These are phyloP conservation scores for Yamadazyma triangularis DNA, from an alignment of 1,139 yeast genomes.

Conservation along the genomic window DNA sequence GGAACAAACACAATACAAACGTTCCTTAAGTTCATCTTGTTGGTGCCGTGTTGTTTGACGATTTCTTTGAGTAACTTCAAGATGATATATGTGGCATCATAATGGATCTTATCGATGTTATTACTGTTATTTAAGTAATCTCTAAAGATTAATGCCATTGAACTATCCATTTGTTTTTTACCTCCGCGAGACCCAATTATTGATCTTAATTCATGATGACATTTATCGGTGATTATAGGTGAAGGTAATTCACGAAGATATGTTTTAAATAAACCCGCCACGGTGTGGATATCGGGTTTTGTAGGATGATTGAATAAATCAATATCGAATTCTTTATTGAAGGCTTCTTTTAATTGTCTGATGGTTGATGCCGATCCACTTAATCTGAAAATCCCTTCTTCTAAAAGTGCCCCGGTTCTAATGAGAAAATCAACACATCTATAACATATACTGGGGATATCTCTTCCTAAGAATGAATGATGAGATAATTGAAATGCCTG, in stretches of 20 bases:
- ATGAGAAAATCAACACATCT: conserved; percentile 71
- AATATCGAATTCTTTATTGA: conserved; percentile 62
- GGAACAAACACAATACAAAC: conserved; percentile 85
- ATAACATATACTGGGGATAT: conserved; percentile 72
- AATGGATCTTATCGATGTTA: conserved; percentile 40
- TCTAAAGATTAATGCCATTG: conserved; percentile 25
- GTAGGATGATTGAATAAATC: conserved; percentile 48
- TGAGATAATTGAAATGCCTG: conserved; percentile 51
- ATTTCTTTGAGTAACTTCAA: conserved; percentile 67
- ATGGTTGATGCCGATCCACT: conserved; percentile 87
- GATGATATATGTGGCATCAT: conserved; percentile 59
- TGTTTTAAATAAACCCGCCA: conserved; percentile 71
- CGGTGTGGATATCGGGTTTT: conserved; percentile 66
- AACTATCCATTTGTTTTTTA: conserved; percentile 3
- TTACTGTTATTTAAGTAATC: conserved; percentile 23
- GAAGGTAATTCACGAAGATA: conserved; percentile 70
- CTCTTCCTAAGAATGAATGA: conserved; percentile 37
- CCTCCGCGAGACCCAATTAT: conserved; percentile 19
- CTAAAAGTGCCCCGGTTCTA: conserved; percentile 66
- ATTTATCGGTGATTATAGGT: conserved; percentile 52
- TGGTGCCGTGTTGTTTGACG: conserved; percentile 55
- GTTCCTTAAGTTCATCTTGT: conserved; percentile 81
- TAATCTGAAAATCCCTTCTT: conserved; percentile 87
- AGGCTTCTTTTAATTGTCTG: conserved; percentile 64
- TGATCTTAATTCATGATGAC: conserved; percentile 33